Conservation (phyloP, 2,329 filamentous ascomycete species). For the Trichoderma citrinoviride region DNA sequence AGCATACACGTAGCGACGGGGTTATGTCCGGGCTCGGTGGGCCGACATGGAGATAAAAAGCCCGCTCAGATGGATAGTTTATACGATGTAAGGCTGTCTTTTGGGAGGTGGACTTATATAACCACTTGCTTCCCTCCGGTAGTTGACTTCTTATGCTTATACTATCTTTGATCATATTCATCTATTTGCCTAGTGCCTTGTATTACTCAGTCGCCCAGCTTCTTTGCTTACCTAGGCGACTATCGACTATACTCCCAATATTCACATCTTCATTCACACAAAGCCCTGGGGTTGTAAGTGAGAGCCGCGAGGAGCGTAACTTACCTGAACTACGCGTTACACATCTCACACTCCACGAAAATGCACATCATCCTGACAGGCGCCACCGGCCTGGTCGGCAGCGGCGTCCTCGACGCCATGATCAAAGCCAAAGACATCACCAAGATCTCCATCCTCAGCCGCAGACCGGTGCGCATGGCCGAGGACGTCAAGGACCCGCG, state of each 20-base stretch:
- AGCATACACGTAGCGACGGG: neutral
- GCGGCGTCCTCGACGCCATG: constrained; percentile 60
- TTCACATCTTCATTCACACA: too few relatives aligned
- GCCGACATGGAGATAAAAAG: neutral
- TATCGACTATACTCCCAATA: too few relatives aligned
- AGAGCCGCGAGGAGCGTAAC: too few relatives aligned
- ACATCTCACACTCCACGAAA: constrained; percentile 1
- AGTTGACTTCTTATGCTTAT: too few relatives aligned
- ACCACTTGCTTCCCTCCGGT: too few relatives aligned
- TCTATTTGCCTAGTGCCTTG: too few relatives aligned
- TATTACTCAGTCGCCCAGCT: too few relatives aligned
- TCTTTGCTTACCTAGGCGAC: too few relatives aligned
- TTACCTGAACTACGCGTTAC: neutral
- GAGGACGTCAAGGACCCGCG: constrained; percentile 56
- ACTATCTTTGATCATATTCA: too few relatives aligned
- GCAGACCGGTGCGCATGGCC: constrained; percentile 62
- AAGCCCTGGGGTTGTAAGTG: too few relatives aligned
- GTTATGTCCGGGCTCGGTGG: constrained; percentile 1
- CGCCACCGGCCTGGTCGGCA: constrained; percentile 66
- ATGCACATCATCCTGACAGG: constrained; percentile 68
- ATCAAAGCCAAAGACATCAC: constrained; percentile 53
- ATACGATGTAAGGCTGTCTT: neutral
- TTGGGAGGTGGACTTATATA: neutral
- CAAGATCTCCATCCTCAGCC: constrained; percentile 65
- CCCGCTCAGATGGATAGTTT: neutral